phyloP scores from a whole-genome alignment of 1,284 basidiomycete species.

The Peniophora sp. region DNA sequence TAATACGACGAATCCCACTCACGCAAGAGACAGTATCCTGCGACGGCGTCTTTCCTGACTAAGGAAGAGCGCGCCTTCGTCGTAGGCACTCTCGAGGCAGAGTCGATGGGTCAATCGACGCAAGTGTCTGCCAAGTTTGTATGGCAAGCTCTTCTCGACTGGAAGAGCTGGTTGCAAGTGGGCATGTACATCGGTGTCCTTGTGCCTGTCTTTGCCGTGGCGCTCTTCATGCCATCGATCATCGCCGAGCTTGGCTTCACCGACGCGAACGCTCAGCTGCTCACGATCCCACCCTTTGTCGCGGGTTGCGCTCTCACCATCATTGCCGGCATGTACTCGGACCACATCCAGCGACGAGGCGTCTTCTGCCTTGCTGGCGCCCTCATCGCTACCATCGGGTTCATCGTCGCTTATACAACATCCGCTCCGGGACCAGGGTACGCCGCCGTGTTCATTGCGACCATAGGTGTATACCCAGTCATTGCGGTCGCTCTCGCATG shows the following conservation, averaged over 20 bases:
- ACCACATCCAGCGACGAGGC: slow-evolving; percentile 32
- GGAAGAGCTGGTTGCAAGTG: slow-evolving; percentile 36
- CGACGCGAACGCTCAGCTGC: slow-evolving; percentile 47
- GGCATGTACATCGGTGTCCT: slow-evolving; percentile 39
- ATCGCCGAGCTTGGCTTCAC: slow-evolving; percentile 47
- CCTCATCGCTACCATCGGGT: slow-evolving; percentile 34
- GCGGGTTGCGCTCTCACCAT: slow-evolving; percentile 35
- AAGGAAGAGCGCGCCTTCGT: slow-evolving; percentile 25
- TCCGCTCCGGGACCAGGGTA: slow-evolving; percentile 31
- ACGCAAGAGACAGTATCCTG: slow-evolving; percentile 24
- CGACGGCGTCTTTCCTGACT: slow-evolving; percentile 32
- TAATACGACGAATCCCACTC: neutral
- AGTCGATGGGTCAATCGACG: slow-evolving; percentile 21
- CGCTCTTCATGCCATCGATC: slow-evolving; percentile 53
- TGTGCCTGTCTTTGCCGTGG: slow-evolving; percentile 47
- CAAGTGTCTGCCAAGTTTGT: slow-evolving; percentile 28
- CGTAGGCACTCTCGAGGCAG: slow-evolving; percentile 19
- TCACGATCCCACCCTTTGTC: slow-evolving; percentile 45
- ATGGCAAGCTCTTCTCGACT: slow-evolving; percentile 32
- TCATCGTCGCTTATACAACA: slow-evolving; percentile 34
- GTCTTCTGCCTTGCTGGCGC: slow-evolving; percentile 35
- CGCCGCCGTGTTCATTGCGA: slow-evolving; percentile 42
- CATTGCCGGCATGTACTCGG: slow-evolving; percentile 33
- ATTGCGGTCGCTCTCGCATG: slow-evolving; percentile 51
- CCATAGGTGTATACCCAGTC: slow-evolving; percentile 46